A percentile compares a stretch with the other conserved stretches of the same genome.
Conservation (phyloP, 768 basidiomycete genomes). For the Clavulina sp. region DNA sequence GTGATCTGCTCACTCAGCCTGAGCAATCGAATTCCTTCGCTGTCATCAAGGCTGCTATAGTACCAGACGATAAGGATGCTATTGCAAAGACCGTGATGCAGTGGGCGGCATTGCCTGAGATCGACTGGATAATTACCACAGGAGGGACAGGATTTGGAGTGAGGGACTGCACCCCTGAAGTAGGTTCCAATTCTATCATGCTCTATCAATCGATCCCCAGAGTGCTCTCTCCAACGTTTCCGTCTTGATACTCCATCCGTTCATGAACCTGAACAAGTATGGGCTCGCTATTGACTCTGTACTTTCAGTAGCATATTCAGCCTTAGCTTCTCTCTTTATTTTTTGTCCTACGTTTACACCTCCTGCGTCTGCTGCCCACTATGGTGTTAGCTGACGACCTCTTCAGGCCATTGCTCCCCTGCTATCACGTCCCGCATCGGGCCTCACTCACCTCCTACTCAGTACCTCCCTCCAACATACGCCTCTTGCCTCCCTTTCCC, state of each 20-base stretch:
- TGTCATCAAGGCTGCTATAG: conserved; percentile 22
- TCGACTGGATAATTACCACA: conserved; percentile 65
- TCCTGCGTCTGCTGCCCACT: background rate
- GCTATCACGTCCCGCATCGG: conserved; percentile 26
- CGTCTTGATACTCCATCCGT: too few relatives aligned
- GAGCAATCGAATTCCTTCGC: background rate
- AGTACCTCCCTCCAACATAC: conserved; percentile 54
- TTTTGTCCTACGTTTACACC: background rate
- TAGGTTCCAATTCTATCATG: conserved; percentile 16
- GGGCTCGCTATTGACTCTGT: too few relatives aligned
- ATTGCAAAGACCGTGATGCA: conserved; percentile 33
- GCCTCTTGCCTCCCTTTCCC: conserved; percentile 62
- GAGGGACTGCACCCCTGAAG: conserved; percentile 74
- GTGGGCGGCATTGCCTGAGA: conserved; percentile 28
- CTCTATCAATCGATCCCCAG: too few relatives aligned
- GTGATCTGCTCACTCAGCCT: background rate
- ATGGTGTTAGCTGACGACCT: background rate
- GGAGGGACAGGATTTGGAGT: conserved; percentile 80
- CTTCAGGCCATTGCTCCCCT: conserved; percentile 46
- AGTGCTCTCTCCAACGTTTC: too few relatives aligned
- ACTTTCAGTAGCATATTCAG: background rate
- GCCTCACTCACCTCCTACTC: conserved; percentile 58
- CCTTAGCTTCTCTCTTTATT: background rate
- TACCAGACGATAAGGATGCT: conserved; percentile 42
- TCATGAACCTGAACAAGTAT: too few relatives aligned